Base-by-base conservation (phyloP, 2,329 filamentous ascomycete species). In the Endoconidiophora polonica region DNA sequence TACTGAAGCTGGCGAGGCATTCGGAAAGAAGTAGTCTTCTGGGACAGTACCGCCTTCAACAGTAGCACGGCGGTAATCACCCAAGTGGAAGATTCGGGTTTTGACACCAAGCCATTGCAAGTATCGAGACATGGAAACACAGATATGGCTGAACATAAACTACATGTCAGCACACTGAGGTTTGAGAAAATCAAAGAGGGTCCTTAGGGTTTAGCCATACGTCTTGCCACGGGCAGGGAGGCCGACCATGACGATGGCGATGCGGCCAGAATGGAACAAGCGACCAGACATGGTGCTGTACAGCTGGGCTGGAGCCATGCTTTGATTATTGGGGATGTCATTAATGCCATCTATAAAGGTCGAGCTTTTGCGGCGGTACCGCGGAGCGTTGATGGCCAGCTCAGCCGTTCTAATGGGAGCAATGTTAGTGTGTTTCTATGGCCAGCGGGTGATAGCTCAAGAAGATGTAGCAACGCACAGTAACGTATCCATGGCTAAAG, bases 201-300 rank as follows among this genome's bases (percentile, higher is more conserved):
- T 18, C 22, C 29, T 33, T 18, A 18, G 44, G 24, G 23, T 36
- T 20, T 9, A 36, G 20, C 39, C 53, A 20, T 66, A 86, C 74
- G 91, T 98, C 68, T 98, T 98, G 54, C 91, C 91, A 60, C 91
- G 81, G 38, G 91, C 91, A 40, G 91, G 91, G 26, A 95, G 76
- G 22, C 91, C 91, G 57, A 96, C 91, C 63, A 94, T 95, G 56
- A 91, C 90, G 59, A 98, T 96, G 44, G 90, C 90, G 62, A 98
- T 98, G 52, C 90, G 80, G 44, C 91, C 91, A 20, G 91, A 95
- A 65, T 98, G 91, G 63, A 98, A 98, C 26, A 98, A 78, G 40
- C 91, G 79, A 45, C 91, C 91, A 44, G 90, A 96, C 74, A 96
- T 94, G 48, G 91, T 98, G 64, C 87, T 95, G 69, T 98, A 98